Conservation (phyloP, 495 filamentous ascomycete genomes). For the Penicillium coffeae region DNA sequence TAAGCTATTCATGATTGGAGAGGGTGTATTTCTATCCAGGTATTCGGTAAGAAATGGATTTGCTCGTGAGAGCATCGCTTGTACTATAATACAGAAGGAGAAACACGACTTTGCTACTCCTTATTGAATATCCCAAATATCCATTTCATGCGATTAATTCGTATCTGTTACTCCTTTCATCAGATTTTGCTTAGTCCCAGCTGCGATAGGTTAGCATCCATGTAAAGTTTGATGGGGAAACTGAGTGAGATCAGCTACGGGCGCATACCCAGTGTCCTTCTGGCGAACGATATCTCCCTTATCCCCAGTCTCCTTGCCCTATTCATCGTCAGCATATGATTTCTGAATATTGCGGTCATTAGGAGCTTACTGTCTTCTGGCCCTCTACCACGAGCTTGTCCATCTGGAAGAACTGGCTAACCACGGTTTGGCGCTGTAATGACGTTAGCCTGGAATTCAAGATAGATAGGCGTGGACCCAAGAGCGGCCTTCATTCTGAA, state of each 20-base stretch:
- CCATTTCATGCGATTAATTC: conserved; percentile 8
- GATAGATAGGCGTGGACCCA: not conserved
- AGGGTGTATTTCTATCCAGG: not conserved
- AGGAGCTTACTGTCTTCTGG: conserved; percentile 52
- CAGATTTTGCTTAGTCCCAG: conserved; percentile 41
- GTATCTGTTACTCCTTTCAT: not conserved
- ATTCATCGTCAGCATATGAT: not conserved
- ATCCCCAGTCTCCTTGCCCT: conserved; percentile 73
- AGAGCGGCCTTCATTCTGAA: not conserved
- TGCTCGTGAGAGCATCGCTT: conserved; percentile 7
- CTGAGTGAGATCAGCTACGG: not conserved
- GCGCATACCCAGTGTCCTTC: conserved; percentile 75
- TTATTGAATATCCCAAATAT: not conserved
- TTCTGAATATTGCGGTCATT: no score
- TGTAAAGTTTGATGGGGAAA: not conserved
- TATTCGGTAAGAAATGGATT: conserved; percentile 16
- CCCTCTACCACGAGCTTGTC: conserved; percentile 93
- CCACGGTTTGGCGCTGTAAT: conserved; percentile 81
- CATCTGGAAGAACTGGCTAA: conserved; percentile 92
- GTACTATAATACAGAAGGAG: conserved; percentile 28
- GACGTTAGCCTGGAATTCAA: conserved; percentile 11
- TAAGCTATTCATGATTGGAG: not conserved
- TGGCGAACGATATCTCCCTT: conserved; percentile 70
- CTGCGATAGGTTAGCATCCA: conserved; percentile 22
- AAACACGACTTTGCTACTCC: conserved; percentile 6